phyloP scores from a whole-genome alignment of 106 monocot genomes.

The Acanthochlamys bracteata region DNA sequence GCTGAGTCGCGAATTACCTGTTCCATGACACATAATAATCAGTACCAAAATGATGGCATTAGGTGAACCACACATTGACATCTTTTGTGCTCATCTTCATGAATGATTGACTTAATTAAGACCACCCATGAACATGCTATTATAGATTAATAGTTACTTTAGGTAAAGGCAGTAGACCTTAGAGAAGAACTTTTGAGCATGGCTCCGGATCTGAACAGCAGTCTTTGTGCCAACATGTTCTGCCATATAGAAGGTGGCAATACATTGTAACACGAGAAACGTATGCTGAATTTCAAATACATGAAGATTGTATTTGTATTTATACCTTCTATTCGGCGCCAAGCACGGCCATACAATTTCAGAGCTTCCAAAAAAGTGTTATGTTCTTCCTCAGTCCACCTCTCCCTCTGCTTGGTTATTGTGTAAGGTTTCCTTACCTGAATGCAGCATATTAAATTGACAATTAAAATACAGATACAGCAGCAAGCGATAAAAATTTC shows the following conservation, averaged over 20 bases:
- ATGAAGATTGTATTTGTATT: not conserved
- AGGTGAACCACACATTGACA: not conserved
- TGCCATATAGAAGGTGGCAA: slow-evolving; percentile 12
- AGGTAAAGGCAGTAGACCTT: slow-evolving; percentile 48
- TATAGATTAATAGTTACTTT: slow-evolving; percentile 11
- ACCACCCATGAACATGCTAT: slow-evolving; percentile 18
- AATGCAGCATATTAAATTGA: not conserved
- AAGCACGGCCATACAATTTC: slow-evolving; percentile 52
- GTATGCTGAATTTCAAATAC: not conserved
- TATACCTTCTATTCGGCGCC: slow-evolving; percentile 68
- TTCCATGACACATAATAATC: not conserved
- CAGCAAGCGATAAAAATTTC: not conserved
- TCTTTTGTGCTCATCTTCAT: slow-evolving; percentile 9
- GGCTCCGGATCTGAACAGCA: slow-evolving; percentile 74
- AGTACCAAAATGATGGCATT: not conserved
- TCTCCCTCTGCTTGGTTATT: slow-evolving; percentile 53
- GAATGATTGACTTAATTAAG: slow-evolving; percentile 34
- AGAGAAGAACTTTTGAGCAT: slow-evolving; percentile 81
- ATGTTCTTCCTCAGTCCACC: slow-evolving; percentile 67
- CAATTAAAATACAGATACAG: too few relatives aligned
- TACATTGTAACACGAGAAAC: not conserved
- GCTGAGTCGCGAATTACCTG: slow-evolving; percentile 50
- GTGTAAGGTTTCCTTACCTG: slow-evolving; percentile 65
- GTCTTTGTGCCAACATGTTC: slow-evolving; percentile 71
- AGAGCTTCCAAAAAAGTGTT: slow-evolving; percentile 58